Evolutionary conservation across 768 basidiomycete species (phyloP), one percentile per base, ranked within the genome.

Genomic region (Cystofilobasidium macerans): DNA sequence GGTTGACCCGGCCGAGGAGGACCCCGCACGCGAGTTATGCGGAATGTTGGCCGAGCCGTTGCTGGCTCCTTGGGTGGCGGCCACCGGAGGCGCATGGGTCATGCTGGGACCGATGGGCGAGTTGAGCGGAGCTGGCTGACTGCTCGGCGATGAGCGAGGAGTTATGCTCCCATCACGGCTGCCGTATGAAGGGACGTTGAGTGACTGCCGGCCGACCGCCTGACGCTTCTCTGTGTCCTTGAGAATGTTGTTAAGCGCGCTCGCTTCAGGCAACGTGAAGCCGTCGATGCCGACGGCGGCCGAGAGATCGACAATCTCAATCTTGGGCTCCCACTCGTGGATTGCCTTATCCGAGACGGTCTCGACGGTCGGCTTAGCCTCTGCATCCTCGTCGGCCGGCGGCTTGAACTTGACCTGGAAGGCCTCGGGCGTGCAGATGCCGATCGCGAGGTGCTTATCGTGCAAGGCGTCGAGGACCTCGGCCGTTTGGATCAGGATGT

Each of bases 391-490:
- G 1, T 1, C 30, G 54, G 24, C 38, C 22, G 22, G 36, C 26
- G 64, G 43, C 22, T 48, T 45, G 30, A 57, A 40, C 54, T 65
- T 65, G 56, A 59, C 56, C n/a, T 48, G 64, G 54, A 64, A 57
- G 28, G 54, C 56, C 6, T 42, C 40, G 22, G 63, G 42, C 32
- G 35, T 4, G 26, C 53, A 40, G 30, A 64, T 53, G 22, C 51
- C 54, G 12, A 64, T 38, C 35, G 63, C 54, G 13, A 64, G 30
- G 13, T 40, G 54, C 11, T 38, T 35, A 26, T 64, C 56, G 45
- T 64, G 53, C 22, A 64, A 35, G n/a, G 11, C 5, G 36, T 64
- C 51, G 53, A 63, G 33, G 3, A 64, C 40, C 54, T 57, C 54
- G 33, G 63, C 63, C 24, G 40, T 40, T 24, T 57, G 38, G 26